phyloP scores from a whole-genome alignment of 1,139 yeast genomes.

The Hemisphaericaspora xylanilytica region DNA sequence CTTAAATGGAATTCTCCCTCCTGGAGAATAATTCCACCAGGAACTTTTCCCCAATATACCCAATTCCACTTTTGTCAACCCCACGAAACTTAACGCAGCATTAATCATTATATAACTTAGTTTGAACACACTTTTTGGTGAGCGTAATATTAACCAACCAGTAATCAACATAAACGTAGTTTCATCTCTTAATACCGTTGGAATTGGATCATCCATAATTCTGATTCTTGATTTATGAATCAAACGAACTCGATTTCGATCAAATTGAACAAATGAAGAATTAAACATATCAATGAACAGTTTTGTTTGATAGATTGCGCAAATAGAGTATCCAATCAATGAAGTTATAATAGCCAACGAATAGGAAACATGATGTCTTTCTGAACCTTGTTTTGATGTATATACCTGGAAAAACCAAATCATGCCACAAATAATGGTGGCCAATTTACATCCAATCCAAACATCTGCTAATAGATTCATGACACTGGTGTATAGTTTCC shows the following conservation, averaged over 20 bases:
- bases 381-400: slow-evolving; percentile 1
- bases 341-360: slow-evolving; percentile 6
- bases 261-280: background rate
- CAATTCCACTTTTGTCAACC: slow-evolving; percentile 5
- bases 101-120: slow-evolving; percentile 7
- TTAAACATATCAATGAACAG: background rate
- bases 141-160: slow-evolving; percentile 10
- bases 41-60: background rate
- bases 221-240: slow-evolving; percentile 5
- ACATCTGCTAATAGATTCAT: slow-evolving; percentile 6
- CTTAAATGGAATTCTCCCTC: slow-evolving; percentile 1
- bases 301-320: slow-evolving; percentile 6
- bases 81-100: slow-evolving; percentile 9
- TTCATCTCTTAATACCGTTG: slow-evolving; percentile 8
- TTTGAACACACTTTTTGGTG: slow-evolving; percentile 7
- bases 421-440: slow-evolving; percentile 7
- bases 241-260: slow-evolving; percentile 2
- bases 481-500: no score
- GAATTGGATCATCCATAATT: slow-evolving; percentile 4
- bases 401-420: slow-evolving; percentile 9
- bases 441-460: slow-evolving; percentile 11
- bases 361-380: slow-evolving; percentile 10
- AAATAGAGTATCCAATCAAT: slow-evolving; percentile 5
- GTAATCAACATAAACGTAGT: slow-evolving; percentile 12
- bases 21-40: background rate